These are phyloP conservation scores for Monilinia laxa DNA, from an alignment of 2,329 filamentous ascomycete genomes.

Conservation along the genomic window DNA sequence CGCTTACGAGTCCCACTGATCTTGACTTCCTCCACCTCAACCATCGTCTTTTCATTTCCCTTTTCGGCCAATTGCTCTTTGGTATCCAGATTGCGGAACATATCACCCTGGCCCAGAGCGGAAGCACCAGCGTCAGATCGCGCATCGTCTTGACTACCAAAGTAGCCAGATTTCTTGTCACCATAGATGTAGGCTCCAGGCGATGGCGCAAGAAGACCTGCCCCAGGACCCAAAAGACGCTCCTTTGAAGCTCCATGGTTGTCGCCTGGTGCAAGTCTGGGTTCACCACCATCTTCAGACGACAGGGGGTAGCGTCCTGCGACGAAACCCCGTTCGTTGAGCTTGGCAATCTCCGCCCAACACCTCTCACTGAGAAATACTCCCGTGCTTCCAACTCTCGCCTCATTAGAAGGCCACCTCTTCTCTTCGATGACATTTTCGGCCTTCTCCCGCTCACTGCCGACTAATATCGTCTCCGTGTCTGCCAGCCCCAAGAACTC, in stretches of 20 bases:
- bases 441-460: slow-evolving; percentile 87
- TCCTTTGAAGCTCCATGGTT: slow-evolving; percentile 63
- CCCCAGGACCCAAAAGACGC: slow-evolving; percentile 49
- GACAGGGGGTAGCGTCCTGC: slow-evolving; percentile 53
- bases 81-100: slow-evolving; percentile 97
- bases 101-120: slow-evolving; percentile 88
- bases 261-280: slow-evolving; percentile 57
- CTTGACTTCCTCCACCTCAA: slow-evolving; percentile 82
- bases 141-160: slow-evolving; percentile 70
- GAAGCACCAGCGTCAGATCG: slow-evolving; percentile 91
- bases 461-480: slow-evolving; percentile 79
- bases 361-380: slow-evolving; percentile 94
- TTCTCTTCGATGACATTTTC: slow-evolving; percentile 90
- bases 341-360: slow-evolving; percentile 85
- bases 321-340: slow-evolving; percentile 61
- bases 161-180: slow-evolving; percentile 80
- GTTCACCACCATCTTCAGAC: slow-evolving; percentile 62
- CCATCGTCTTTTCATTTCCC: slow-evolving; percentile 83
- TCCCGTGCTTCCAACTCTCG: slow-evolving; percentile 84
- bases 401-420: slow-evolving; percentile 89
- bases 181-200: slow-evolving; percentile 62
- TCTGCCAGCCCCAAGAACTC: slow-evolving; percentile 92
- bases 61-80: slow-evolving; percentile 93
- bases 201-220: slow-evolving; percentile 51
- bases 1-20: slow-evolving; percentile 80